Conservation (phyloP, 805 yeast genomes). For the Jamesozyma gamospora region DNA sequence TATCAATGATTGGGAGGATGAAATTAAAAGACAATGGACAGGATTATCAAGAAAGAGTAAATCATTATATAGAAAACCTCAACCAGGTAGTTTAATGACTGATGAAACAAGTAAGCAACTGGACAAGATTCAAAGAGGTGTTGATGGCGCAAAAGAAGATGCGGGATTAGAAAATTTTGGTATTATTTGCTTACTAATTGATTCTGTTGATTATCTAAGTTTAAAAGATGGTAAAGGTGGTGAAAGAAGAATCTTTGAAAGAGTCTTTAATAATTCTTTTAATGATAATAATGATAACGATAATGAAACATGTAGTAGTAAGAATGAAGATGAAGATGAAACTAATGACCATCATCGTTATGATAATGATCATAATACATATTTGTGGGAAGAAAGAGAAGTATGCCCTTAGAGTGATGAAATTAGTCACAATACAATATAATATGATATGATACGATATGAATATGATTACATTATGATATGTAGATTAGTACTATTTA, state of each 20-base stretch:
- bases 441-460: too few relatives aligned
- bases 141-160: slow-evolving; percentile 64
- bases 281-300: slow-evolving; percentile 21
- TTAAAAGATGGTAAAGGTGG: slow-evolving; percentile 38
- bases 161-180: slow-evolving; percentile 58
- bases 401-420: slow-evolving; percentile 51
- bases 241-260: slow-evolving; percentile 19
- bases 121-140: slow-evolving; percentile 71
- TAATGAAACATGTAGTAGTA: slow-evolving; percentile 1
- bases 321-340: background rate
- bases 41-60: slow-evolving; percentile 47
- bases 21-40: slow-evolving; percentile 55
- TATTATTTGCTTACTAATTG: slow-evolving; percentile 57
- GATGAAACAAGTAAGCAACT: slow-evolving; percentile 45
- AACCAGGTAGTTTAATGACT: slow-evolving; percentile 53
- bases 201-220: slow-evolving; percentile 60
- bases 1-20: slow-evolving; percentile 51
- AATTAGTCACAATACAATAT: background rate
- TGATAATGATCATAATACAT: slow-evolving; percentile 15
- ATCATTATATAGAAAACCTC: slow-evolving; percentile 61
- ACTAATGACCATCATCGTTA: background rate
- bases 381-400: slow-evolving; percentile 67
- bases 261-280: slow-evolving; percentile 15
- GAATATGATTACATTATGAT: background rate
- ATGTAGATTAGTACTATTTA: too few relatives aligned